A percentile compares a stretch with the other conserved stretches of the same genome.
Evolutionary conservation across 2,329 filamentous ascomycete species (phyloP).

Genomic region (Venturia nashicola): DNA sequence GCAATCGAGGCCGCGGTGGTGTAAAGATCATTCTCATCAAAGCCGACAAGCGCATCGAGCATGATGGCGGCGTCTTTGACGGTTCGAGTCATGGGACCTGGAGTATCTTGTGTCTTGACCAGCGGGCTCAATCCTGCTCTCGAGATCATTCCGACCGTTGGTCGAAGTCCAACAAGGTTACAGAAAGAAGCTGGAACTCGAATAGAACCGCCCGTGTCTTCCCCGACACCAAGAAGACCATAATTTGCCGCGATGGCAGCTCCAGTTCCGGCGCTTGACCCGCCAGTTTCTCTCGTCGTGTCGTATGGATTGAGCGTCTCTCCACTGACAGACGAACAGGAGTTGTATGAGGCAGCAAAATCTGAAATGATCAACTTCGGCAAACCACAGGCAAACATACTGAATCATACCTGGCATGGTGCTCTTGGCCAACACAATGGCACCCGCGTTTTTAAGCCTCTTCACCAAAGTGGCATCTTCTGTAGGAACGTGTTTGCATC

Average conservation of each 20-base stretch:
- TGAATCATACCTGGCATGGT: conserved; percentile 5
- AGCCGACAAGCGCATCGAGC: conserved; percentile 15
- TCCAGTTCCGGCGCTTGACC: conserved; percentile 16
- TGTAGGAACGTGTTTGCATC: conserved; percentile 5
- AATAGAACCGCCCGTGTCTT: conserved; percentile 18
- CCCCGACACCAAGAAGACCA: conserved; percentile 14
- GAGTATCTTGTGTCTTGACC: conserved; percentile 16
- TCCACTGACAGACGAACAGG: conserved; percentile 6
- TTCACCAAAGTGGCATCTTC: conserved; percentile 7
- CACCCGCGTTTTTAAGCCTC: conserved; percentile 6
- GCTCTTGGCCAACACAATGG: conserved; percentile 7
- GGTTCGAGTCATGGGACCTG: conserved; percentile 15
- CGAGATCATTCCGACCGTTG: conserved; percentile 17
- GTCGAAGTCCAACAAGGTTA: conserved; percentile 16
- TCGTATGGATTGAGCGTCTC: conserved; percentile 15
- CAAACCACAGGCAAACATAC: not conserved
- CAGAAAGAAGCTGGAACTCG: conserved; percentile 16
- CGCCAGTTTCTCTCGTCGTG: conserved; percentile 17
- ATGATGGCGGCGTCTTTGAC: conserved; percentile 16
- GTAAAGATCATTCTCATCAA: conserved; percentile 2
- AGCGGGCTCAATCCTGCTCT: conserved; percentile 16
- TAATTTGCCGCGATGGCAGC: conserved; percentile 18
- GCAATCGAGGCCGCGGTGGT: conserved; percentile 2
- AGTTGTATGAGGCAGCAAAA: conserved; percentile 7
- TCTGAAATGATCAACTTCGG: not conserved